phyloP scores from a whole-genome alignment of 2,329 filamentous ascomycete species.

The Trichoderma koningii region DNA sequence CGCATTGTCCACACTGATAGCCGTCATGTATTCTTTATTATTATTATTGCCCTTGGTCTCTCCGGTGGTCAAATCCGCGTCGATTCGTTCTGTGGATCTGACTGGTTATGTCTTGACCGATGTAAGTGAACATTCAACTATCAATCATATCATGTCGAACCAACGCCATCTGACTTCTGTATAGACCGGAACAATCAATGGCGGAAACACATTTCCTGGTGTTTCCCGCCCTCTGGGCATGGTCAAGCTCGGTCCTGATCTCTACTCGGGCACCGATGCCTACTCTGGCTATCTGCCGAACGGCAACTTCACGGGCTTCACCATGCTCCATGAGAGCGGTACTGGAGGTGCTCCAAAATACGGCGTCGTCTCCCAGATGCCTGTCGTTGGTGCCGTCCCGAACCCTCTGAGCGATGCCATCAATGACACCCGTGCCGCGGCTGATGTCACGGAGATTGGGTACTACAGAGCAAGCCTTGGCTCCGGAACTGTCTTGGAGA shows the following conservation, averaged over 20 bases:
- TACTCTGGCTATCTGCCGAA: conserved; percentile 55
- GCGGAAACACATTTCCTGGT: conserved; percentile 54
- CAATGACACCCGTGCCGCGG: conserved; percentile 54
- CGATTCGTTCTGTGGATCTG: conserved; percentile 32
- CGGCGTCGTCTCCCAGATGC: conserved; percentile 64
- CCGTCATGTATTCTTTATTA: conserved; percentile 25
- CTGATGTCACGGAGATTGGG: conserved; percentile 59
- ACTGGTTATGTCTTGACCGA: conserved; percentile 42
- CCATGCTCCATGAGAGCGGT: conserved; percentile 66
- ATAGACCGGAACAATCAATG: conserved; percentile 49
- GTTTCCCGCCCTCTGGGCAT: conserved; percentile 52
- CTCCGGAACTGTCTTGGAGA: conserved; percentile 58
- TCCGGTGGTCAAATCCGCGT: conserved; percentile 1
- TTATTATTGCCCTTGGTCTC: conserved; percentile 7
- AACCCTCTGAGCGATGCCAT: conserved; percentile 59
- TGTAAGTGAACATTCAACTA: conserved; percentile 33
- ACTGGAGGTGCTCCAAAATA: conserved; percentile 72
- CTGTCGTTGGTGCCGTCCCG: conserved; percentile 50
- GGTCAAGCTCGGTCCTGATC: conserved; percentile 53
- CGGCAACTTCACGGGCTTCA: conserved; percentile 61
- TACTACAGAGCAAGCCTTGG: conserved; percentile 60
- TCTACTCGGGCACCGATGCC: conserved; percentile 51
- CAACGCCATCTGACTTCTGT: neutral
- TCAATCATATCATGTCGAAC: neutral
- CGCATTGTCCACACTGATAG: conserved; percentile 7